phyloP scores from a whole-genome alignment of 1,139 yeast species.

The Magnusiomyces suaveolens region DNA sequence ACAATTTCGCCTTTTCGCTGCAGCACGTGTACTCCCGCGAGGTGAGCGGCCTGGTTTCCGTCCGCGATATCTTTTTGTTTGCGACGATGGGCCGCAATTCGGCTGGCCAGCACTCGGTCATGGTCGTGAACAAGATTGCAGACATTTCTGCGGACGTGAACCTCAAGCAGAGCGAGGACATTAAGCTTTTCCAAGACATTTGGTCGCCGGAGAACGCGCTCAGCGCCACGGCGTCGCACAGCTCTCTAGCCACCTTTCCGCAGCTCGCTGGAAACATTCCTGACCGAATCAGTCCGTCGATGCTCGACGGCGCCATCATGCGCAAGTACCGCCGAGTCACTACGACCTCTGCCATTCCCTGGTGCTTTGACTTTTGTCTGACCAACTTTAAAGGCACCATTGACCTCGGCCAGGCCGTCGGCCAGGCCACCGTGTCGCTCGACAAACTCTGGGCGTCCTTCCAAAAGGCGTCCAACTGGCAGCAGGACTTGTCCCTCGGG shows the following conservation, averaged over 20 bases:
- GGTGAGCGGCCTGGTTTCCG: constrained; percentile 61
- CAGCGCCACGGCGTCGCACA: not conserved
- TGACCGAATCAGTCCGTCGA: constrained; percentile 2
- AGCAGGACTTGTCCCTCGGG: constrained; percentile 59
- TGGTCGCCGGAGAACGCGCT: constrained; percentile 49
- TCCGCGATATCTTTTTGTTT: constrained; percentile 43
- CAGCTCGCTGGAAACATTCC: constrained; percentile 9
- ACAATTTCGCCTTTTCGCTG: constrained; percentile 54
- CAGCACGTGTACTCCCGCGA: constrained; percentile 90
- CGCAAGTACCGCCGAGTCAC: constrained; percentile 51
- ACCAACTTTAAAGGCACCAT: constrained; percentile 46
- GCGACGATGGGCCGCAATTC: constrained; percentile 24
- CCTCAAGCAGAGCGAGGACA: constrained; percentile 77
- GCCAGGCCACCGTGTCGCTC: constrained; percentile 46
- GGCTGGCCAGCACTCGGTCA: constrained; percentile 17
- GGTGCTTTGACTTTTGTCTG: constrained; percentile 56
- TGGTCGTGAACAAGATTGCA: constrained; percentile 44
- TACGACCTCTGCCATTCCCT: constrained; percentile 59
- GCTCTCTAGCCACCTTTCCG: constrained; percentile 6
- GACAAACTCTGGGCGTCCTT: constrained; percentile 63
- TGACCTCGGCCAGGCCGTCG: constrained; percentile 79
- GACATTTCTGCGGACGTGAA: constrained; percentile 58
- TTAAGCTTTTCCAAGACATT: constrained; percentile 71
- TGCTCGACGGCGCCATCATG: constrained; percentile 31
- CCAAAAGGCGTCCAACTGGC: constrained; percentile 58